Percentiles rank a stretch among this genome's conserved stretches.
Evolutionary conservation across 768 basidiomycete species (phyloP).

Genomic region (Clathrus columnatus): DNA sequence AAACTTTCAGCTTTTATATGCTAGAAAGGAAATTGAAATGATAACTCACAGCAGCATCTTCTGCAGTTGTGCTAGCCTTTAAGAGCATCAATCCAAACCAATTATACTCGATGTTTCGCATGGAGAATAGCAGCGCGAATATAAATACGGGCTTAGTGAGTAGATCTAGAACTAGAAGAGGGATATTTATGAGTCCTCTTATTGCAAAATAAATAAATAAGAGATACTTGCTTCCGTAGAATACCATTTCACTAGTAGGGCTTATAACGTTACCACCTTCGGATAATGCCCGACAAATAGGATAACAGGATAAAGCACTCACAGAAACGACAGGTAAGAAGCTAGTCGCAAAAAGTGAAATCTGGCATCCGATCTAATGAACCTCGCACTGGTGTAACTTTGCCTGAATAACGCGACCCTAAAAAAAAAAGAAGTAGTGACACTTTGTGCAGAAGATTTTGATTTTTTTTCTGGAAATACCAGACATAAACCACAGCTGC

Average conservation of each 20-base stretch:
- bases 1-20: background rate
- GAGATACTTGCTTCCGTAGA: background rate
- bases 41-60: background rate
- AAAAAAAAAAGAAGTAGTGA: slow-evolving; percentile 7
- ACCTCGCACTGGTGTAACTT: slow-evolving; percentile 20
- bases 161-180: background rate
- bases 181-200: background rate
- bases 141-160: background rate
- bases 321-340: slow-evolving; percentile 41
- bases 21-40: no score
- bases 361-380: slow-evolving; percentile 18
- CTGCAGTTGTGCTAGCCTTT: background rate
- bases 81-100: background rate
- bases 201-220: background rate
- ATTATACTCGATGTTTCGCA: slow-evolving; percentile 4
- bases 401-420: slow-evolving; percentile 26
- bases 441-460: background rate
- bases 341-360: slow-evolving; percentile 27
- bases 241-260: slow-evolving; percentile 16
- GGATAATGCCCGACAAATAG: slow-evolving; percentile 46
- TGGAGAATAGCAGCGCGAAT: background rate
- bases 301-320: slow-evolving; percentile 50
- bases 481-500: slow-evolving; percentile 39
- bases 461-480: no score
- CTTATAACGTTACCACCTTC: slow-evolving; percentile 46